Base-by-base conservation (phyloP, 2,329 filamentous ascomycete species). In the Cladosporium sp. region DNA sequence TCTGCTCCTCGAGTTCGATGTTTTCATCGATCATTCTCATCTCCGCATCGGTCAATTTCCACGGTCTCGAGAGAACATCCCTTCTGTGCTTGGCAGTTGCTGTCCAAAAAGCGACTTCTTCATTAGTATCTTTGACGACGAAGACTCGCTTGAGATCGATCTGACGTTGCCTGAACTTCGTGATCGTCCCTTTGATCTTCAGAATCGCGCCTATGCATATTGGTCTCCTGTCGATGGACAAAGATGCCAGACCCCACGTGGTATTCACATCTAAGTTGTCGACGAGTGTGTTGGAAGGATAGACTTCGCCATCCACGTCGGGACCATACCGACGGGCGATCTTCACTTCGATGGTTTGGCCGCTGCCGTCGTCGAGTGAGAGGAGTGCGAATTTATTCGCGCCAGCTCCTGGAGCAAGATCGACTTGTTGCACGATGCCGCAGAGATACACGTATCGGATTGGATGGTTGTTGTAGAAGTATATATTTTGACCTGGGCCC, bases 321-420 rank as follows among this genome's bases (percentile, higher is more conserved):
- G 63, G 34, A 60, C 59, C 55, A 11, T 53, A 22, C n/a, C 64
- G 58, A 22, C 69, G 66, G 38, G 76, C 72, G 16, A 79, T 74
- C 61, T 75, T 77, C 14, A 83, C 68, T 44, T 84, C 80, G 52
- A 85, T 72, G 4, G 72, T 80, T 0, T 70, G 71, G 34, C 81
- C 82, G 63, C 79, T 83, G 59, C 80, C 77, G 59, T 85, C 82
- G 63, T 85, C 82, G 9, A 85, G 59, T 1, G 74, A 78, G 35
- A 85, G 68, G 41, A 82, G 59, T 2, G 68, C 68, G 57, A 70
- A 75, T 51, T 63, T 69, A 9, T 59, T 33, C 19, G 63, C 66
- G 48, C 72, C 68, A 4, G 44, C 46, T 44, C 72, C 71, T 14
- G 70, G 65, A 4, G 46, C 54, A 7, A 63, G 54, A 19, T 66